Conservation (phyloP, 2,329 filamentous ascomycete species). For the Epichloe typhina region DNA sequence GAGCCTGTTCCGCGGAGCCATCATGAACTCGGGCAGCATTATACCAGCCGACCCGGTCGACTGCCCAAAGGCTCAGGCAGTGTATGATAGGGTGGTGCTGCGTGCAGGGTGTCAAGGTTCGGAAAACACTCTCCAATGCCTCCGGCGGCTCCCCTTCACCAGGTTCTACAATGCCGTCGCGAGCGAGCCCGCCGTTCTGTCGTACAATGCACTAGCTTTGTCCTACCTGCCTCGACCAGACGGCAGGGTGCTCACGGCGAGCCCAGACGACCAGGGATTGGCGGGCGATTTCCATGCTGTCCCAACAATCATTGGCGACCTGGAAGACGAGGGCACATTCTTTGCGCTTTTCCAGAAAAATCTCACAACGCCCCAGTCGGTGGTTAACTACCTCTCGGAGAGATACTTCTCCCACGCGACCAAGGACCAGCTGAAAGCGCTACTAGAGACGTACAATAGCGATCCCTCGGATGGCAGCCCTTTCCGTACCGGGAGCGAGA, state of each 20-base stretch:
- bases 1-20: slow-evolving; percentile 3
- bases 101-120: background rate
- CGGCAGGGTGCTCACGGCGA: background rate
- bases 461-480: slow-evolving; percentile 49
- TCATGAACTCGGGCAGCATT: slow-evolving; percentile 26
- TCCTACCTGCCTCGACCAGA: slow-evolving; percentile 17
- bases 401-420: slow-evolving; percentile 48
- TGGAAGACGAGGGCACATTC: slow-evolving; percentile 1
- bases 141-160: slow-evolving; percentile 34
- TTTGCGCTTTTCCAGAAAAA: background rate
- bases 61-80: background rate
- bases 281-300: slow-evolving; percentile 47
- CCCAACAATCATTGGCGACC: slow-evolving; percentile 1
- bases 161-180: slow-evolving; percentile 25
- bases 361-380: slow-evolving; percentile 7
- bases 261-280: slow-evolving; percentile 13
- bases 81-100: background rate
- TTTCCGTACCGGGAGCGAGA: slow-evolving; percentile 54
- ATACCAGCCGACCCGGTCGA: slow-evolving; percentile 20
- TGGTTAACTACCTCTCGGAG: slow-evolving; percentile 48
- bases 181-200: slow-evolving; percentile 7
- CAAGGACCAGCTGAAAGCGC: slow-evolving; percentile 32
- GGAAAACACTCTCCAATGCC: slow-evolving; percentile 26
- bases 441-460: slow-evolving; percentile 49
- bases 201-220: background rate